Percentiles rank a stretch among this genome's conserved stretches.
These are phyloP conservation scores for Alternaria rosae DNA, from an alignment of 2,329 filamentous ascomycete genomes.

Conservation along the genomic window DNA sequence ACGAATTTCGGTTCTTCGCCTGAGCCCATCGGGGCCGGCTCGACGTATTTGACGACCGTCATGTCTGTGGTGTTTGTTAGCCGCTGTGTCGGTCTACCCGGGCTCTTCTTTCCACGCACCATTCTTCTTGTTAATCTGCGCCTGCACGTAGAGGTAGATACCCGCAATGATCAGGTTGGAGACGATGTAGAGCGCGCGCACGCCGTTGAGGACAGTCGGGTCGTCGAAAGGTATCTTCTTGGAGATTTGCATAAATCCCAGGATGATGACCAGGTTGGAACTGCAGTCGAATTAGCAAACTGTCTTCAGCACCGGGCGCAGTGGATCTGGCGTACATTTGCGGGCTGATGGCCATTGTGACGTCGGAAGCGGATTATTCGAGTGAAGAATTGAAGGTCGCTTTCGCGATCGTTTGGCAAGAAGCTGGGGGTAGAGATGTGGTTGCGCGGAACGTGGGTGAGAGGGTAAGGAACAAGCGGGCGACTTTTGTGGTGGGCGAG, in stretches of 20 bases:
- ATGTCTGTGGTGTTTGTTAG: slow-evolving; percentile 68
- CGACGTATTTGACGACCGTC: slow-evolving; percentile 98
- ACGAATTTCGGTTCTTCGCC: slow-evolving; percentile 94
- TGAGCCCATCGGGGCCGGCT: slow-evolving; percentile 91
- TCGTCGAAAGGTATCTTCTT: slow-evolving; percentile 97
- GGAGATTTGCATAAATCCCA: slow-evolving; percentile 93
- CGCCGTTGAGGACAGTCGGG: slow-evolving; percentile 70
- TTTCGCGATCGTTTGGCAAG: not conserved
- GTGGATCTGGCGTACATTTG: slow-evolving; percentile 41
- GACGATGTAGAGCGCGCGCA: slow-evolving; percentile 70
- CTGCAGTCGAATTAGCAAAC: slow-evolving; percentile 38
- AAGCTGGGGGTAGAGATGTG: slow-evolving; percentile 6
- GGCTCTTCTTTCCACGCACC: slow-evolving; percentile 65
- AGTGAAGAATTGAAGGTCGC: not conserved
- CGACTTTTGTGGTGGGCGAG: slow-evolving; percentile 36
- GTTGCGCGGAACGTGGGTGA: slow-evolving; percentile 22
- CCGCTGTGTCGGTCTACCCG: not conserved
- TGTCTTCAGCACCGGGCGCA: slow-evolving; percentile 4
- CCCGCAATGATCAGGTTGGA: slow-evolving; percentile 83
- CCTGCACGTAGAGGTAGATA: slow-evolving; percentile 85
- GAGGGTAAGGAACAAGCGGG: slow-evolving; percentile 15
- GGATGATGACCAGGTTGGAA: slow-evolving; percentile 50
- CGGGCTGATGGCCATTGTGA: slow-evolving; percentile 48
- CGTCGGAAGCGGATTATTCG: not conserved
- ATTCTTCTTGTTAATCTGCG: slow-evolving; percentile 94